Conservation (phyloP, 2,329 filamentous ascomycete species). For the Xylariales sp. region DNA sequence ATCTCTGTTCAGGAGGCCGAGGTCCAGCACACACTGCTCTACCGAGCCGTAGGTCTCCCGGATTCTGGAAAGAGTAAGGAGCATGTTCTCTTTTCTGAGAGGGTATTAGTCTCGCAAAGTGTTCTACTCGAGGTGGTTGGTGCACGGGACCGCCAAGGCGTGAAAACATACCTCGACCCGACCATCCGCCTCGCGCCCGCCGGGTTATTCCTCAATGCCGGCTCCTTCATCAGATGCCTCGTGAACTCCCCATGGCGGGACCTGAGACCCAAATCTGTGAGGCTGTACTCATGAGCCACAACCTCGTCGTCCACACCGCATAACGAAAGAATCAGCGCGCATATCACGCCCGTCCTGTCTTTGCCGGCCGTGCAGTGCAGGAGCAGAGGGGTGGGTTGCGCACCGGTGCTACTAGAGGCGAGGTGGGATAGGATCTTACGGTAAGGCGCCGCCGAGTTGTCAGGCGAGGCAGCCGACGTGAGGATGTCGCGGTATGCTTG, state of each 20-base stretch:
- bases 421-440: constrained; percentile 37
- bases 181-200: constrained; percentile 41
- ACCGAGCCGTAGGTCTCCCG: constrained; percentile 56
- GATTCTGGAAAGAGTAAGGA: constrained; percentile 48
- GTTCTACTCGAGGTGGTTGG: not conserved
- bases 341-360: constrained; percentile 62
- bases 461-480: constrained; percentile 37
- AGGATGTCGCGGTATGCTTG: constrained; percentile 61
- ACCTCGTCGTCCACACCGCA: constrained; percentile 49
- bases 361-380: constrained; percentile 67
- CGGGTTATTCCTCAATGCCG: constrained; percentile 42
- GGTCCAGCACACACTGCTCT: constrained; percentile 56
- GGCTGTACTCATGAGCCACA: constrained; percentile 56
- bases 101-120: not conserved
- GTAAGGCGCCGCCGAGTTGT: constrained; percentile 51
- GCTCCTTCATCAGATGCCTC: constrained; percentile 43
- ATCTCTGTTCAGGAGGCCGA: constrained; percentile 52
- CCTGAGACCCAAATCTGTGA: constrained; percentile 53
- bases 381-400: not conserved
- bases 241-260: constrained; percentile 29
- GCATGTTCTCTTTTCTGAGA: constrained; percentile 42
- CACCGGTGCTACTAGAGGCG: not conserved
- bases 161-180: constrained; percentile 33
- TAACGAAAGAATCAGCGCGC: constrained; percentile 54
- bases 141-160: no score